These are phyloP conservation scores for Sugiyamaella smithiae DNA, from an alignment of 805 yeast species.

Conservation along the genomic window DNA sequence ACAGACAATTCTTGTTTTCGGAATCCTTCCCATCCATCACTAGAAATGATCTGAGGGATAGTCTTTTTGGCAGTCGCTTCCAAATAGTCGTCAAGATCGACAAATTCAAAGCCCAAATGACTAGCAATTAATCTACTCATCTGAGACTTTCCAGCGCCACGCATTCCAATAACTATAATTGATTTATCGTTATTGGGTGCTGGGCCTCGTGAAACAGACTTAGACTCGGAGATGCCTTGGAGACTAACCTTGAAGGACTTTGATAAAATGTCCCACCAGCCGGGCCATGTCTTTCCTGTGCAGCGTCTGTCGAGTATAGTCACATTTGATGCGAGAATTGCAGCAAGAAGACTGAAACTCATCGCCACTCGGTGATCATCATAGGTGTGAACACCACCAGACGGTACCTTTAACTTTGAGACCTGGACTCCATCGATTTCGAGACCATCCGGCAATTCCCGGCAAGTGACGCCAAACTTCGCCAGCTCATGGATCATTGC, in stretches of 20 bases:
- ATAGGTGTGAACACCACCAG: conserved; percentile 67
- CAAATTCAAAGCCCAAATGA: conserved; percentile 53
- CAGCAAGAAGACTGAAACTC: conserved; percentile 89
- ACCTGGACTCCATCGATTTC: conserved; percentile 67
- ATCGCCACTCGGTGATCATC: conserved; percentile 98
- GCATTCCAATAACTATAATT: conserved; percentile 88
- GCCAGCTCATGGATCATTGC: conserved; percentile 90
- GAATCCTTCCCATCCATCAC: conserved; percentile 86
- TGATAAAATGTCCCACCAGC: conserved; percentile 97
- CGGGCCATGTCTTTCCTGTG: conserved; percentile 99
- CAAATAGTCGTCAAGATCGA: conserved; percentile 75
- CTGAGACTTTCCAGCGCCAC: conserved; percentile 95
- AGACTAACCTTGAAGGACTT: conserved; percentile 60
- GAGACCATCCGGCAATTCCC: conserved; percentile 90
- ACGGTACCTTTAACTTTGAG: conserved; percentile 51
- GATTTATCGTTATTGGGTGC: conserved; percentile 44
- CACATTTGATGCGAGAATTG: conserved; percentile 60
- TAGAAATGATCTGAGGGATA: conserved; percentile 48
- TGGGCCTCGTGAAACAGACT: conserved; percentile 10
- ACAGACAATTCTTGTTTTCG: conserved; percentile 62
- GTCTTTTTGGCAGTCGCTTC: conserved; percentile 49
- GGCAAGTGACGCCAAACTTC: conserved; percentile 83
- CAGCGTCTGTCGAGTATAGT: conserved; percentile 82
- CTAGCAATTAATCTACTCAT: conserved; percentile 76
- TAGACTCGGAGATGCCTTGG: conserved; percentile 51